Base-by-base conservation (phyloP, 768 basidiomycete genomes). In the Agrocybe chaxingu region DNA sequence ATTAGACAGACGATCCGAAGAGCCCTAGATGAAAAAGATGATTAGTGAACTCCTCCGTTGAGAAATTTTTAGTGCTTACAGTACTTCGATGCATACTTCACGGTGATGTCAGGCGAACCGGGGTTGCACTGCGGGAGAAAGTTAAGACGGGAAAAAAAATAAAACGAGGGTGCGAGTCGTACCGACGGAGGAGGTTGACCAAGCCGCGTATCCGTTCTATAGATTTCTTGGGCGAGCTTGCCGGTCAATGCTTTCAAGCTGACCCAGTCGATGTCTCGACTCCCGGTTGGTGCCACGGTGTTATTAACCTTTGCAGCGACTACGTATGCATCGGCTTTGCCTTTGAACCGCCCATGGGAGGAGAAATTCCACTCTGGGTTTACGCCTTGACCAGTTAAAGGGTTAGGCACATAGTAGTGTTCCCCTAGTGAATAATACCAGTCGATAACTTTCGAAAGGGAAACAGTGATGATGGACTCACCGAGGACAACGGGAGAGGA, bases 331-430 rank as follows among this genome's bases (percentile, higher is more conserved):
- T 72, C 58, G 2, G 65, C 48, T 44, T 74, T 65, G 11, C 72
- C 73, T 30, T 63, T 57, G 16, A 64, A 60, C 10, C 58, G 56
- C 3, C 66, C 69, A 12, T 65, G 65, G 11, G 70, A 67, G 30
- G 72, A 72, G 63, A 80, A 80, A 61, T 82, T 81, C 71, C 78
- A 77, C 54, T 72, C 69, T 2, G 82, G 77, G 44, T 69, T 64
- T 30, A 69, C 29, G 12, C 73, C 74, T 1, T 58, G 50, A 11
- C 72, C 71, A 4, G 68, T 66, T 47, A 70, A 56, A n/a, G 77
- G 67, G 63, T 76, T 76, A 6, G 68, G 62, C 39, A 80, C 69
- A 55, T 79, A 84, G 68, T 77, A 82, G 57, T 84, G 80, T 53
- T 82, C 72, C 12, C 65, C 65, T 65, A 24, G 32, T 4, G 33